A percentile compares a stretch with the other conserved stretches of the same genome.
phyloP scores from a whole-genome alignment of 352 stramenopile species.

The Pythium oligandrum region DNA sequence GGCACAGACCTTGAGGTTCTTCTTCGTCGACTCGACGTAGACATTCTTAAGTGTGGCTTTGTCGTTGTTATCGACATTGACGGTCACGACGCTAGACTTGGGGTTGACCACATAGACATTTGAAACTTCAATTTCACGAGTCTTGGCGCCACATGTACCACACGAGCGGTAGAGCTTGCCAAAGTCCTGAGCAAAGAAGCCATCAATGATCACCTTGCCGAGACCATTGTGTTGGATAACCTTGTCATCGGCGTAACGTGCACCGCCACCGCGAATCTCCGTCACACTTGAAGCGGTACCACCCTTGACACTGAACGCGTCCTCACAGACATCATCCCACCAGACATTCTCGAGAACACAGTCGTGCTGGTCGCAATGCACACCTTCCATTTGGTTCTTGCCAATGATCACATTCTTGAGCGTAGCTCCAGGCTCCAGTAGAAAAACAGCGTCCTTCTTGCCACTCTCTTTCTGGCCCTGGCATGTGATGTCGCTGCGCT shows the following conservation, averaged over 20 bases:
- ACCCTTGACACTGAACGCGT: constrained; percentile 38
- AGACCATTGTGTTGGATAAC: constrained; percentile 43
- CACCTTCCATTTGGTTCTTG: constrained; percentile 41
- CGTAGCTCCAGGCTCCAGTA: constrained; percentile 34
- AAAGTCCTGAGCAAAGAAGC: constrained; percentile 39
- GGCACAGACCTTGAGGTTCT: constrained; percentile 13
- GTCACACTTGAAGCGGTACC: constrained; percentile 29
- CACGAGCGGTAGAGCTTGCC: constrained; percentile 45
- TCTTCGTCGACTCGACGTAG: constrained; percentile 17
- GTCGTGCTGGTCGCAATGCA: constrained; percentile 34
- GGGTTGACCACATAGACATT: constrained; percentile 41
- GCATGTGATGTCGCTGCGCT: constrained; percentile 43
- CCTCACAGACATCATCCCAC: constrained; percentile 50
- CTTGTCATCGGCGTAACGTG: constrained; percentile 42
- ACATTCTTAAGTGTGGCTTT: constrained; percentile 22
- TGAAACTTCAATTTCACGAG: constrained; percentile 32
- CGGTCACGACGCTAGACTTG: constrained; percentile 34
- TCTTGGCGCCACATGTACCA: constrained; percentile 29
- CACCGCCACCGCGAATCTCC: constrained; percentile 29
- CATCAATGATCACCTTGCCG: constrained; percentile 35
- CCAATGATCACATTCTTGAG: constrained; percentile 63
- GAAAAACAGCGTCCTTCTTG: constrained; percentile 23
- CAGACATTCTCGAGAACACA: constrained; percentile 48
- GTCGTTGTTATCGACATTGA: constrained; percentile 36
- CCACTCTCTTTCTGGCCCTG: constrained; percentile 22